Evolutionary conservation across 176 grass and related monocot species (phyloP).

Genomic region (Poa annua): DNA sequence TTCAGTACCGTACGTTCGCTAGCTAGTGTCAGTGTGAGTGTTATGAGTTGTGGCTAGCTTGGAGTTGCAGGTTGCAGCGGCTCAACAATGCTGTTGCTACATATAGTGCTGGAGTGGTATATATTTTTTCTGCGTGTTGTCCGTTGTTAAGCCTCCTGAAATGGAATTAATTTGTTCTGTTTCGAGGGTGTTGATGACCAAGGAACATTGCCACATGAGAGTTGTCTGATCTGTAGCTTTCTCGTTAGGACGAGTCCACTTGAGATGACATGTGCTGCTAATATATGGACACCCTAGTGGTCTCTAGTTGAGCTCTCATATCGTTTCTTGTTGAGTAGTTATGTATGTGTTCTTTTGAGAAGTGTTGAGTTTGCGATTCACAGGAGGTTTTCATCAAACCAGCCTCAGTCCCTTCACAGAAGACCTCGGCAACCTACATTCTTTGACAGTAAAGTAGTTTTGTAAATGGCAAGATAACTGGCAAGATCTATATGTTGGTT

Average conservation of each 20-base stretch:
- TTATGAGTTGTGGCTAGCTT: neutral
- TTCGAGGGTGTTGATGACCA: neutral
- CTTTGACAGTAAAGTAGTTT: neutral
- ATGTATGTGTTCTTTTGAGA: neutral
- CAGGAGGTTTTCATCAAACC: neutral
- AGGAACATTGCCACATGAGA: constrained; percentile 50
- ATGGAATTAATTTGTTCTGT: neutral
- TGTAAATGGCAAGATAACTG: neutral
- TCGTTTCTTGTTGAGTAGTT: constrained; percentile 5
- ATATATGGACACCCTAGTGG: neutral
- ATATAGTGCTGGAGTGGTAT: constrained; percentile 7
- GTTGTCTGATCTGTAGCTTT: constrained; percentile 36
- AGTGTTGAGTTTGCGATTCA: neutral
- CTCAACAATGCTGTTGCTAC: neutral
- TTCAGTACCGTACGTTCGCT: neutral
- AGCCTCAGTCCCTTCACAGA: neutral
- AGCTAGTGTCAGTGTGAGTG: neutral
- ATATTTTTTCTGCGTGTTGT: neutral
- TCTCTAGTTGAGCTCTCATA: constrained; percentile 34
- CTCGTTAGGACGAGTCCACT: constrained; percentile 20
- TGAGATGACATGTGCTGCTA: constrained; percentile 11
- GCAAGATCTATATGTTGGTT: neutral
- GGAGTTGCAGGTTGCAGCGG: neutral
- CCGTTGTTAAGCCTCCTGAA: constrained; percentile 14
- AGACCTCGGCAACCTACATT: neutral